These are phyloP conservation scores for Penicillium silybi DNA, from an alignment of 495 filamentous ascomycete species.

Conservation along the genomic window DNA sequence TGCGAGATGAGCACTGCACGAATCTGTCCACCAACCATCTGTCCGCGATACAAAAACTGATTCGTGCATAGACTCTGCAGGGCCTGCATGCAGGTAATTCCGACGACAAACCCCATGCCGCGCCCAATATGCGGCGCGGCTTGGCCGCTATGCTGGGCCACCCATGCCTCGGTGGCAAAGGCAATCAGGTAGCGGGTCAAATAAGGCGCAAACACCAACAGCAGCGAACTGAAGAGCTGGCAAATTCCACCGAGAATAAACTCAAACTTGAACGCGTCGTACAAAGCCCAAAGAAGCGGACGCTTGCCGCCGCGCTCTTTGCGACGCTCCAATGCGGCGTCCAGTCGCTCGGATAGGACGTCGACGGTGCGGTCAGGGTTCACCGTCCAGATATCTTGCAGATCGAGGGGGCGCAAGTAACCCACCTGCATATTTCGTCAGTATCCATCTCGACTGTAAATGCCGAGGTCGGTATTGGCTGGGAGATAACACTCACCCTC, in stretches of 20 bases:
- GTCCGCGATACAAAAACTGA: constrained; percentile 78
- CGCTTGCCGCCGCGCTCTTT: constrained; percentile 63
- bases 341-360: constrained; percentile 58
- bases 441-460: not conserved
- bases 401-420: constrained; percentile 78
- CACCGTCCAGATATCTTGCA: constrained; percentile 81
- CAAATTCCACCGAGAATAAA: constrained; percentile 80
- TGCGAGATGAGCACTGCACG: constrained; percentile 69
- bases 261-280: constrained; percentile 82
- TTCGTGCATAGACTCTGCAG: constrained; percentile 68
- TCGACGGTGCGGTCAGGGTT: constrained; percentile 76
- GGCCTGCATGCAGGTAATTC: constrained; percentile 72
- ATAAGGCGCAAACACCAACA: constrained; percentile 73
- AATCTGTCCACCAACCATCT: constrained; percentile 74
- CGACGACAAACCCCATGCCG: constrained; percentile 72
- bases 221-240: constrained; percentile 63
- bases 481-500: constrained; percentile 23
- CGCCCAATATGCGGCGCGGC: constrained; percentile 58
- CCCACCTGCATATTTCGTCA: constrained; percentile 40
- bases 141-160: constrained; percentile 37
- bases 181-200: constrained; percentile 70
- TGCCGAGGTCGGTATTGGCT: not conserved
- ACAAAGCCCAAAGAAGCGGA: constrained; percentile 73
- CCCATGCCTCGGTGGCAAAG: constrained; percentile 78
- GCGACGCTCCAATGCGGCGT: constrained; percentile 63